Base-by-base conservation (phyloP, 345 rosid genomes). In the Salix suchowensis region DNA sequence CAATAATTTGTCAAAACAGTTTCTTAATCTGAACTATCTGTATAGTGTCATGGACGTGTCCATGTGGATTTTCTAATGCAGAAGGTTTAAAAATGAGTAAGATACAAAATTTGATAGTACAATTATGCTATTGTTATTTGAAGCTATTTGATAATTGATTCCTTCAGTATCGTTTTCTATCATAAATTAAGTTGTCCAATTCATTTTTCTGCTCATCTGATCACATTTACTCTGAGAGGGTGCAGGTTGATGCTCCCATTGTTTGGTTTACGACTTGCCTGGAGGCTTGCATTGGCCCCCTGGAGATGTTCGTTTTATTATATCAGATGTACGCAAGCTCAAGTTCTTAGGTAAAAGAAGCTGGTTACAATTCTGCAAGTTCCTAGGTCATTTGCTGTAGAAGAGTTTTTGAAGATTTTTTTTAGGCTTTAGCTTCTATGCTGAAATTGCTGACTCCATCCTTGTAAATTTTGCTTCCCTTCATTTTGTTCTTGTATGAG, bases 221-320 rank as follows among this genome's bases (percentile, higher is more conserved):
- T 79, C 52, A 50, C 26, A 24, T 19, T 40, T 39, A 18, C 72
- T 70, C 65, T 26, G 32, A 26, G 10, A 28, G 74, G 52, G 42
- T 85, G 82, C 77, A 91, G 95, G 84, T 75, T 86, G 85, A 83
- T 70, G 88, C 78, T 88, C 67, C 90, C 92, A 62, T 71, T 86
- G 48, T 86, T 87, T 77, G 85, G 89, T 77, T 65, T 87, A 52
- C 85, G 75, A 73, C 84, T 89, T 58, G 86, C 86, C 72, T 85
- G 84, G 86, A 85, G 76, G 70, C 66, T 80, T 77, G 70, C 81
- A 60, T 28, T 79, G 76, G 83, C 80, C 74, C 84, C 81, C 24
- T 87, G 87, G 87, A 84, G 86, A 83, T 75, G 54, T 21, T 26
- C 83, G 60, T 73, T 87, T 68, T 77, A 76, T 76, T 81, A 77